These are phyloP conservation scores for Xylaria nigripes DNA, from an alignment of 495 filamentous ascomycete species.

Conservation along the genomic window DNA sequence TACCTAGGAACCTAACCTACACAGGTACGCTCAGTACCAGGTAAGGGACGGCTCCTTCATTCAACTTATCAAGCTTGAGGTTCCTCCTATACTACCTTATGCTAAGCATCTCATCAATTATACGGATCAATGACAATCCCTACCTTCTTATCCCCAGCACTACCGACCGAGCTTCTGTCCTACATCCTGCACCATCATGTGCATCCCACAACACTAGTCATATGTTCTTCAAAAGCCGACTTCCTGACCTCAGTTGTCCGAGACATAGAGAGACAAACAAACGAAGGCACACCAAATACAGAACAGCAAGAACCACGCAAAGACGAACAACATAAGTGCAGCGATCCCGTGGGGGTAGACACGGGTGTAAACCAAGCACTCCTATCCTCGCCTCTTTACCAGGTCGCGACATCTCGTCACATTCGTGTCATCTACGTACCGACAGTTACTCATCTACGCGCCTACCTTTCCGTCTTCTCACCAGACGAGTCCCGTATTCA, in stretches of 20 bases:
- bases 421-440: slow-evolving; percentile 64
- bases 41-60: no score
- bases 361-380: slow-evolving; percentile 24
- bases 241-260: slow-evolving; percentile 48
- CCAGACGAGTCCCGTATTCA: slow-evolving; percentile 19
- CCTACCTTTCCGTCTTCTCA: slow-evolving; percentile 55
- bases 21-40: no score
- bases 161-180: slow-evolving; percentile 53
- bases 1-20: no score
- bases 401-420: slow-evolving; percentile 57
- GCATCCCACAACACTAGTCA: slow-evolving; percentile 52
- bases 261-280: slow-evolving; percentile 17
- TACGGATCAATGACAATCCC: slow-evolving; percentile 22
- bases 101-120: background rate
- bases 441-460: slow-evolving; percentile 66
- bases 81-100: no score
- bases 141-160: slow-evolving; percentile 41
- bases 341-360: background rate
- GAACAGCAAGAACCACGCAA: slow-evolving; percentile 1
- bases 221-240: slow-evolving; percentile 57
- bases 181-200: slow-evolving; percentile 51
- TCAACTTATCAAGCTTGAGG: no score
- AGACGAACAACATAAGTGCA: background rate
- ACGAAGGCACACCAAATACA: background rate
- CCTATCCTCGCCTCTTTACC: slow-evolving; percentile 56